These are phyloP conservation scores for Pholiota molesta DNA, from an alignment of 768 basidiomycete species.

Conservation along the genomic window DNA sequence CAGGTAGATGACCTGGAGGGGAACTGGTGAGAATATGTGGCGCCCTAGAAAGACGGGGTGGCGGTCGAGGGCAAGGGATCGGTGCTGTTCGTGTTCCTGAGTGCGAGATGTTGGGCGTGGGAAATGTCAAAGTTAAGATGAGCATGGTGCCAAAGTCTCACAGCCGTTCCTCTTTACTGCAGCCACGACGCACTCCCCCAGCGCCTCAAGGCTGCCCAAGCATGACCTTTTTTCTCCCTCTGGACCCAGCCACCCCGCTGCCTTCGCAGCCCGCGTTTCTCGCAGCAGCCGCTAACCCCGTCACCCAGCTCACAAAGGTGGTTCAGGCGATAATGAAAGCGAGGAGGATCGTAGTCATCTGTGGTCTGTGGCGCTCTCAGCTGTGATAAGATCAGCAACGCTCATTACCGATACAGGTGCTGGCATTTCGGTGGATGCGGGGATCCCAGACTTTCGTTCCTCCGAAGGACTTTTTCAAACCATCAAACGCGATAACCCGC, in stretches of 20 bases:
- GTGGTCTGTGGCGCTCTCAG: slow-evolving; percentile 54
- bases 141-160: slow-evolving; percentile 8
- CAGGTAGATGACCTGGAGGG: too few species aligned
- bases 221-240: slow-evolving; percentile 71
- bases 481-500: slow-evolving; percentile 77
- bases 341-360: slow-evolving; percentile 82
- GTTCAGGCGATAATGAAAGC: slow-evolving; percentile 77
- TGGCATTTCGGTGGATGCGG: slow-evolving; percentile 85
- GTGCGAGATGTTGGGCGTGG: slow-evolving; percentile 2
- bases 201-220: slow-evolving; percentile 16
- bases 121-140: slow-evolving; percentile 9
- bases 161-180: slow-evolving; percentile 8
- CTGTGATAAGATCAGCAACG: slow-evolving; percentile 11
- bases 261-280: slow-evolving; percentile 63
- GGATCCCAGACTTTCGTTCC: slow-evolving; percentile 91
- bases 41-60: not conserved
- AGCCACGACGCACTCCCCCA: slow-evolving; percentile 16
- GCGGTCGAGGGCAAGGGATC: not conserved
- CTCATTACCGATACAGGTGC: slow-evolving; percentile 56
- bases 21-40: too few species aligned
- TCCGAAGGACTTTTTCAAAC: slow-evolving; percentile 78
- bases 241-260: slow-evolving; percentile 48
- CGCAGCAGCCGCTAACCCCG: slow-evolving; percentile 44
- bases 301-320: slow-evolving; percentile 51
- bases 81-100: not conserved